Evolutionary conservation across 2,329 filamentous ascomycete species (phyloP), one percentile per base, ranked within the genome.

Genomic region (Gnomoniopsis smithogilvyi): DNA sequence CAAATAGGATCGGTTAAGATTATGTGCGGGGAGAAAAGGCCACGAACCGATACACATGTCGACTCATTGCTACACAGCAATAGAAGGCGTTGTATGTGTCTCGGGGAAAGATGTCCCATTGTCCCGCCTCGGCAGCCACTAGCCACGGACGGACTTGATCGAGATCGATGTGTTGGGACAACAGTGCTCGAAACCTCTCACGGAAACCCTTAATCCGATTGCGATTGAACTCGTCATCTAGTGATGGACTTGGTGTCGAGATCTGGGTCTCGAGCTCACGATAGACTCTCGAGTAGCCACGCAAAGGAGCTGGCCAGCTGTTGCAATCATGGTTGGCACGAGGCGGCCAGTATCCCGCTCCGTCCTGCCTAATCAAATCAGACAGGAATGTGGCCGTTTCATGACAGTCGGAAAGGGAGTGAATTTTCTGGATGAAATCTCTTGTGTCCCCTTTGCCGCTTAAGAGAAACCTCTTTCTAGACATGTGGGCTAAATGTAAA

Each of bases 31-130:
- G 4, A 30, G 8, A 30, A 30, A 4, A 30, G 4, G 26, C 4
- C 4, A 30, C 26, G 26, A 4, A 30, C 54, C 72, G 64, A 58
- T 71, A 74, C 1, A 69, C 70, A 54, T 74, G 72, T 2, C 71
- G 64, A 22, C 65, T 66, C 34, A 63, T 61, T n/a, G 69, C 68
- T 46, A 73, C 63, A 47, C 68, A 72, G 54, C 64, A 66, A 54
- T 72, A 73, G 51, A 73, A 67, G 7, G 67, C 72, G 53, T 74
- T 74, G 61, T 67, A 72, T 15, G 60, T 62, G 41, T 72, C 71
- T 3, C 66, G 63, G 1, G 66, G 63, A 49, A 71, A 63, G 8
- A 63, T 52, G 38, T 67, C 64, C 66, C 63, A 71, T 6, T 64
- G 56, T 1, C 68, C 69, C 3, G 64, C 60, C 17, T 68, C 66